These are phyloP conservation scores for Myriosclerotinia curreyana DNA, from an alignment of 2,329 filamentous ascomycete genomes.

Conservation along the genomic window DNA sequence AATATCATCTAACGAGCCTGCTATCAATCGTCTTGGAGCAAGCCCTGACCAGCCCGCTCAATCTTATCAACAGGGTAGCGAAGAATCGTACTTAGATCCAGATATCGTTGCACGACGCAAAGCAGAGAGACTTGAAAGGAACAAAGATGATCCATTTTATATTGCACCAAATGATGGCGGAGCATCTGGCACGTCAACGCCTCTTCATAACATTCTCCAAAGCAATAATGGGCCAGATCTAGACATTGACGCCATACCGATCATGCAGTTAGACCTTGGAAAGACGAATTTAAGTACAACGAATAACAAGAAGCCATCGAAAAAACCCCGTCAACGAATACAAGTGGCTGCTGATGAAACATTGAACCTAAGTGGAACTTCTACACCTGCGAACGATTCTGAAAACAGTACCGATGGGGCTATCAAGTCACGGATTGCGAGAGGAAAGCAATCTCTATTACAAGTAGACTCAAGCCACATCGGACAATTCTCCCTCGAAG, in stretches of 20 bases:
- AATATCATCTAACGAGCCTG: constrained; percentile 52
- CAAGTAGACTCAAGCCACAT: constrained; percentile 86
- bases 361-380: constrained; percentile 53
- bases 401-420: constrained; percentile 50
- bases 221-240: constrained; percentile 73
- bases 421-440: constrained; percentile 49
- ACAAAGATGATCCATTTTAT: constrained; percentile 94
- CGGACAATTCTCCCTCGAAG: constrained; percentile 66
- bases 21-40: constrained; percentile 52
- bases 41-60: constrained; percentile 45
- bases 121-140: constrained; percentile 74
- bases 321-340: constrained; percentile 56
- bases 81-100: constrained; percentile 67
- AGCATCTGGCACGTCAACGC: constrained; percentile 64
- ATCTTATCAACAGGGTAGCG: constrained; percentile 58
- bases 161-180: constrained; percentile 58
- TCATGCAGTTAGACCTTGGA: constrained; percentile 85
- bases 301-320: constrained; percentile 40
- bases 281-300: constrained; percentile 41
- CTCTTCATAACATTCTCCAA: constrained; percentile 72
- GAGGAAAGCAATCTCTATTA: constrained; percentile 63
- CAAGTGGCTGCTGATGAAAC: constrained; percentile 73
- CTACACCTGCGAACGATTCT: constrained; percentile 51
- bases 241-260: constrained; percentile 92
- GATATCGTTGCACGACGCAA: constrained; percentile 72